These are phyloP conservation scores for Septoria petroselini DNA, from an alignment of 2,329 filamentous ascomycete genomes.

Conservation along the genomic window DNA sequence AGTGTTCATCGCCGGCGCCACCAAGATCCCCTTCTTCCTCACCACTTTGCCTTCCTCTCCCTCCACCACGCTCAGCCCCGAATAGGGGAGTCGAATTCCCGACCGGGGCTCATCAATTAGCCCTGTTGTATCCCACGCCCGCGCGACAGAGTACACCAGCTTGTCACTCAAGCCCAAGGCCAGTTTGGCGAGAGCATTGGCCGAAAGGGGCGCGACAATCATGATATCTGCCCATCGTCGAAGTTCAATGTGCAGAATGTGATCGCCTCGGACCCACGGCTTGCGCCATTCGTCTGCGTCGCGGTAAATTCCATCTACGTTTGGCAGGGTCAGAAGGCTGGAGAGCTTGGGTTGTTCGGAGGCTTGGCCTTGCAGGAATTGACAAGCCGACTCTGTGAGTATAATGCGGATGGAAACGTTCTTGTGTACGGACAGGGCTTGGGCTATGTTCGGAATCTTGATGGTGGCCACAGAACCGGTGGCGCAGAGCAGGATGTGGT, in stretches of 20 bases:
- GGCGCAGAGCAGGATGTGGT: constrained; percentile 63
- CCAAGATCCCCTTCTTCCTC: constrained; percentile 64
- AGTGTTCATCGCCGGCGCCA: constrained; percentile 83
- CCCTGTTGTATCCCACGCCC: constrained; percentile 80
- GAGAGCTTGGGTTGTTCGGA: constrained; percentile 70
- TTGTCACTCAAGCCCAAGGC: constrained; percentile 73
- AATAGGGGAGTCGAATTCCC: constrained; percentile 26
- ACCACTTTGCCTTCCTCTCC: constrained; percentile 23
- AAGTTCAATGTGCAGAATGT: constrained; percentile 87
- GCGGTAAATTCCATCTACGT: constrained; percentile 76
- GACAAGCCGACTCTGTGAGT: constrained; percentile 68
- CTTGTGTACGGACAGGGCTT: constrained; percentile 52
- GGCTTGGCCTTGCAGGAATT: constrained; percentile 74
- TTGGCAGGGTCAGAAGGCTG: constrained; percentile 58
- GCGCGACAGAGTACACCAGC: constrained; percentile 67
- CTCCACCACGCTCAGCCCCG: constrained; percentile 5
- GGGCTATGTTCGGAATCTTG: constrained; percentile 58
- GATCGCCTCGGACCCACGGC: constrained; percentile 73
- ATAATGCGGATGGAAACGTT: constrained; percentile 79
- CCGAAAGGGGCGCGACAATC: constrained; percentile 75
- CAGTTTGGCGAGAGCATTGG: constrained; percentile 84
- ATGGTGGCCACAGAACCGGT: constrained; percentile 83
- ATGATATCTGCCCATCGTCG: constrained; percentile 78
- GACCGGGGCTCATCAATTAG: constrained; percentile 48
- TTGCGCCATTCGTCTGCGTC: constrained; percentile 83